Evolutionary conservation across 768 basidiomycete genomes (phyloP).

Genomic region (Podaxis sp.): DNA sequence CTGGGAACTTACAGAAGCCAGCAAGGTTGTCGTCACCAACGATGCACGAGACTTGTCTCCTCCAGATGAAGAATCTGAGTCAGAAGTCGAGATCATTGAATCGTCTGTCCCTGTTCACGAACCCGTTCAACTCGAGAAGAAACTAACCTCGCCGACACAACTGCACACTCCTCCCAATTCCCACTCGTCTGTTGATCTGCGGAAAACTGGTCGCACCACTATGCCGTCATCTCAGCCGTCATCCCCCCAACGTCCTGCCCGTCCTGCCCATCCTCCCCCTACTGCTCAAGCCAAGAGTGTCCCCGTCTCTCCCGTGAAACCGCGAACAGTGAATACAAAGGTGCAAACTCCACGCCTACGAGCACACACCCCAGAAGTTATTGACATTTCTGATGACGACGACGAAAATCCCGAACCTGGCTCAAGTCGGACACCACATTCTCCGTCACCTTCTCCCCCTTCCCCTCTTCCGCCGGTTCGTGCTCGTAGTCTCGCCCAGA

Average conservation of each 20-base stretch:
- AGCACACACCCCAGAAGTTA: slow-evolving; percentile 6
- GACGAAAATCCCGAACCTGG: background rate
- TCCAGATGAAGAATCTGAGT: slow-evolving; percentile 13
- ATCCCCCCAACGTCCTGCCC: background rate
- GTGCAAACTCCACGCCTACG: background rate
- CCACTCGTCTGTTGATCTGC: slow-evolving; percentile 1
- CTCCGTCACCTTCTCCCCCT: background rate
- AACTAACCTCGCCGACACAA: slow-evolving; percentile 21
- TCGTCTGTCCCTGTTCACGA: slow-evolving; percentile 10
- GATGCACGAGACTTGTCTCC: slow-evolving; percentile 15
- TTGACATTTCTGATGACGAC: slow-evolving; percentile 4
- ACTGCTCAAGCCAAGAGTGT: background rate
- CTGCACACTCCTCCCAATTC: slow-evolving; percentile 44
- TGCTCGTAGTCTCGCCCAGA: background rate
- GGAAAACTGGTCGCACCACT: background rate
- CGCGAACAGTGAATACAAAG: background rate
- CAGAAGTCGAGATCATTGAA: slow-evolving; percentile 36
- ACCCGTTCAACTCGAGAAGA: background rate
- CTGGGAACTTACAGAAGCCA: slow-evolving; percentile 42
- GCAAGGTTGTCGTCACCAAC: slow-evolving; percentile 31
- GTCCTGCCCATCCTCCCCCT: background rate
- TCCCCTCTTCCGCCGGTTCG: background rate
- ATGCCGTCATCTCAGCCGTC: background rate
- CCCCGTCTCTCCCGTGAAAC: background rate
- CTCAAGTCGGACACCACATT: background rate